Percentiles rank a stretch among this genome's conserved stretches.
Conservation (phyloP, 2,329 filamentous ascomycete genomes). For the Paraconiothyrium sp. region DNA sequence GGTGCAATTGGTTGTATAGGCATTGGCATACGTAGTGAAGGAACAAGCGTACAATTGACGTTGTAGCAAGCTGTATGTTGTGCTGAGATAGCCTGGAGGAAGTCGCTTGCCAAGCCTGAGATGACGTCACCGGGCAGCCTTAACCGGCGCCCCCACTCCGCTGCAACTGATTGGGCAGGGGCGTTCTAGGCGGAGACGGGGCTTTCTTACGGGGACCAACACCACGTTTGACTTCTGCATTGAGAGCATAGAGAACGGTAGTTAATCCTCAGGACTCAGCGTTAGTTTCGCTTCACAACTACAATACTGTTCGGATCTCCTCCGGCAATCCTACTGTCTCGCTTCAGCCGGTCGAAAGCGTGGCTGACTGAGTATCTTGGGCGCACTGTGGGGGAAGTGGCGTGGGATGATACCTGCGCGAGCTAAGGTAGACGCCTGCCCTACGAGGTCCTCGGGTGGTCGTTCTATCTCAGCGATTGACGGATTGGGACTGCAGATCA, state of each 20-base stretch:
- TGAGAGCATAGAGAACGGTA: background rate
- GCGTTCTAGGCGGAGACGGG: background rate
- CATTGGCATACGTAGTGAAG: background rate
- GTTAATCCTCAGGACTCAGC: background rate
- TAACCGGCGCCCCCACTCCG: background rate
- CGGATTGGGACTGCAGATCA: conserved; percentile 32
- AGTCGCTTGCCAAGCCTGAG: background rate
- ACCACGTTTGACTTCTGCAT: too few relatives aligned
- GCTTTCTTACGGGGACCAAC: background rate
- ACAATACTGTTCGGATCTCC: conserved; percentile 19
- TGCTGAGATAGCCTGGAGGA: background rate
- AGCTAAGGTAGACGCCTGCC: background rate
- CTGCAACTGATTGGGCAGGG: background rate
- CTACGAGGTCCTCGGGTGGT: background rate
- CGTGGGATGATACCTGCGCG: background rate
- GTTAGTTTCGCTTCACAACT: background rate
- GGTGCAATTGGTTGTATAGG: background rate
- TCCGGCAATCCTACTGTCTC: conserved; percentile 16
- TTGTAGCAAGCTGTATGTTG: conserved; percentile 4
- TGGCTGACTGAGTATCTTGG: conserved; percentile 4
- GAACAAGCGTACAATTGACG: background rate
- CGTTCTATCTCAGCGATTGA: background rate
- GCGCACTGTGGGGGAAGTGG: conserved; percentile 1
- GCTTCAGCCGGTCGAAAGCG: background rate
- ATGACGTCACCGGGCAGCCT: conserved; percentile 1